Conservation (phyloP, 257 asterid species). For the Plantago elongata region DNA sequence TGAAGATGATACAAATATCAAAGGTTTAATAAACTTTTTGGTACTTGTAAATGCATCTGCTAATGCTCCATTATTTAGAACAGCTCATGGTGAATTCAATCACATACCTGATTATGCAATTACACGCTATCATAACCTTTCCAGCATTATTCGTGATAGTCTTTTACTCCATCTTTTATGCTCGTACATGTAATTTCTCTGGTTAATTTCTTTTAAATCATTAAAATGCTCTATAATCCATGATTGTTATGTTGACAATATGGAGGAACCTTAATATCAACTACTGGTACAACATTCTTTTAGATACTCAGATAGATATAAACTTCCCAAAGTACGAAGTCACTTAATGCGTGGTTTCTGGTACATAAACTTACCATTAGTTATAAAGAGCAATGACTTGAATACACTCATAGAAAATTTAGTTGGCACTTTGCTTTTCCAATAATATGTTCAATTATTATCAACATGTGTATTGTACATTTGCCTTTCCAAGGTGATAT, state of each 20-base stretch:
- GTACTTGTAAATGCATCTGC: conserved; percentile 8
- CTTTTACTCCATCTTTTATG: not conserved
- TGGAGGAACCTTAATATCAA: too few species aligned
- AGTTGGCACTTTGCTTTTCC: too few species aligned
- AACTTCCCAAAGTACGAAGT: too few species aligned
- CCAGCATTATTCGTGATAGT: conserved; percentile 11
- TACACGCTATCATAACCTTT: conserved; percentile 6
- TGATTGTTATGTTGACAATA: not conserved
- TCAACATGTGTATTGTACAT: too few species aligned
- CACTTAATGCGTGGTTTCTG: too few species aligned
- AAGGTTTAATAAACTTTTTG: conserved; percentile 40
- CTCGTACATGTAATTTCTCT: conserved; percentile 8
- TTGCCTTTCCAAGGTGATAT: not conserved
- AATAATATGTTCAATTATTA: too few species aligned
- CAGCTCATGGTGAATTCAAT: conserved; percentile 9
- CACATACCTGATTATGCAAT: not conserved
- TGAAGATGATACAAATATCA: conserved; percentile 37
- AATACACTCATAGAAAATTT: too few species aligned
- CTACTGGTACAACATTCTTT: too few species aligned
- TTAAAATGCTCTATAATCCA: not conserved
- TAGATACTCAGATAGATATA: too few species aligned
- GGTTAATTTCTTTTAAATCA: conserved; percentile 11
- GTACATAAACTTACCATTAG: too few species aligned
- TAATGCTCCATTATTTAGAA: conserved; percentile 17
- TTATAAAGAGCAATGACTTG: too few species aligned